Evolutionary conservation across 306 rosid species (phyloP).

Genomic region (Quillaja saponaria): DNA sequence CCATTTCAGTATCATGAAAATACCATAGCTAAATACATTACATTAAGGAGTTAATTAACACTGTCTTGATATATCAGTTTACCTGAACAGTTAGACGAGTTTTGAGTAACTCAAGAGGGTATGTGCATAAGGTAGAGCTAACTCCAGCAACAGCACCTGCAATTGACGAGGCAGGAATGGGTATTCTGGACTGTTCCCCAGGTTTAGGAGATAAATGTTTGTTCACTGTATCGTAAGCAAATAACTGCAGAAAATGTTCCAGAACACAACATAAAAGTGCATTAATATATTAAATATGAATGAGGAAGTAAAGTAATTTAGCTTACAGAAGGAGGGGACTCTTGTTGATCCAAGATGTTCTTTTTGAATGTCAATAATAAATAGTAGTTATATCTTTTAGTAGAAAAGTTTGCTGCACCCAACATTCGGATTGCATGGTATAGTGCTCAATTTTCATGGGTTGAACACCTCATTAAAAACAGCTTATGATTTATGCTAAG

Average conservation of each 20-base stretch:
- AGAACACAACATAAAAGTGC: not conserved
- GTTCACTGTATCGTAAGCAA: conserved; percentile 67
- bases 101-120: conserved; percentile 78
- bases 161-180: conserved; percentile 56
- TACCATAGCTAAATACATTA: not conserved
- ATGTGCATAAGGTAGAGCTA: conserved; percentile 69
- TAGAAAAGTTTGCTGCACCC: not conserved
- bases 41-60: not conserved
- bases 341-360: not conserved
- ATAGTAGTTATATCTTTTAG: not conserved
- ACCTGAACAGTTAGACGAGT: conserved; percentile 73
- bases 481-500: no score
- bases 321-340: conserved; percentile 4
- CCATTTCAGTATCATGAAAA: not conserved
- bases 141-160: conserved; percentile 87
- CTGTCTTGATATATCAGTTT: not conserved
- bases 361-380: not conserved
- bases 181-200: conserved; percentile 53
- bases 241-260: conserved; percentile 51
- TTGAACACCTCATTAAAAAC: not conserved
- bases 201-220: conserved; percentile 54
- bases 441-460: not conserved
- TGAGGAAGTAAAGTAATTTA: not conserved
- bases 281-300: not conserved
- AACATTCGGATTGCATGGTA: not conserved